These are phyloP conservation scores for Vanrija sp. DNA, from an alignment of 1,284 basidiomycete genomes.

Conservation along the genomic window DNA sequence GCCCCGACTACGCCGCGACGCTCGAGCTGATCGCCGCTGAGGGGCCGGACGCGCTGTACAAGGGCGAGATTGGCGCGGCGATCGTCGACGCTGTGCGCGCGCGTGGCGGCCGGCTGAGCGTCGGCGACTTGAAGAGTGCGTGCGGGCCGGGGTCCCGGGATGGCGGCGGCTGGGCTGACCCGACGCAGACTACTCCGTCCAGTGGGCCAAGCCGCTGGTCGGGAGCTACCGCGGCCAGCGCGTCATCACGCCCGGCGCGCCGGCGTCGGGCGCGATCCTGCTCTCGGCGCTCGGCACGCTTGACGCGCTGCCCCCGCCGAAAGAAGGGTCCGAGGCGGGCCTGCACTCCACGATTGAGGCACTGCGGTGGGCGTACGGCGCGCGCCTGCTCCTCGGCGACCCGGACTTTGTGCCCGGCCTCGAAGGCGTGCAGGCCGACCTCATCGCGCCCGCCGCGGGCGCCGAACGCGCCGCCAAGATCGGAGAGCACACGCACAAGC, in stretches of 20 bases:
- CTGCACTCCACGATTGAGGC: constrained; percentile 33
- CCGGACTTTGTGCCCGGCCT: constrained; percentile 33
- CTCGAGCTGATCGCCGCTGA: constrained; percentile 31
- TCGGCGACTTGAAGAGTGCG: constrained; percentile 35
- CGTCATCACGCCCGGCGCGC: constrained; percentile 36
- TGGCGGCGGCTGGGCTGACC: neutral
- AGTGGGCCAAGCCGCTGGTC: constrained; percentile 27
- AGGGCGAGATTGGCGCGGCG: constrained; percentile 31
- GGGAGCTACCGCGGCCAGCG: constrained; percentile 28
- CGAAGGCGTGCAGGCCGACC: constrained; percentile 21
- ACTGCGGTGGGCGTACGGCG: constrained; percentile 38
- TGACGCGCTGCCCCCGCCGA: constrained; percentile 17
- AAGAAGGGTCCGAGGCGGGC: constrained; percentile 5
- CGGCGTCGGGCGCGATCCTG: constrained; percentile 39
- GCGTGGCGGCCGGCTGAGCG: constrained; percentile 36
- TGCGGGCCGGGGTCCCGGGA: neutral
- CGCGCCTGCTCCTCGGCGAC: constrained; percentile 38
- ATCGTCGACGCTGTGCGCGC: constrained; percentile 27
- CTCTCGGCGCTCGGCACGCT: constrained; percentile 36
- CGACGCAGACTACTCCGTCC: constrained; percentile 29
- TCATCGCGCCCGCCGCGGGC: constrained; percentile 13
- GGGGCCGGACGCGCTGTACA: constrained; percentile 36
- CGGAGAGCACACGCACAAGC: neutral
- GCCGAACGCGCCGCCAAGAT: neutral
- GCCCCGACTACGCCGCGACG: constrained; percentile 35